Conservation (phyloP, 495 filamentous ascomycete species). For the Penicilliopsis zonata region DNA sequence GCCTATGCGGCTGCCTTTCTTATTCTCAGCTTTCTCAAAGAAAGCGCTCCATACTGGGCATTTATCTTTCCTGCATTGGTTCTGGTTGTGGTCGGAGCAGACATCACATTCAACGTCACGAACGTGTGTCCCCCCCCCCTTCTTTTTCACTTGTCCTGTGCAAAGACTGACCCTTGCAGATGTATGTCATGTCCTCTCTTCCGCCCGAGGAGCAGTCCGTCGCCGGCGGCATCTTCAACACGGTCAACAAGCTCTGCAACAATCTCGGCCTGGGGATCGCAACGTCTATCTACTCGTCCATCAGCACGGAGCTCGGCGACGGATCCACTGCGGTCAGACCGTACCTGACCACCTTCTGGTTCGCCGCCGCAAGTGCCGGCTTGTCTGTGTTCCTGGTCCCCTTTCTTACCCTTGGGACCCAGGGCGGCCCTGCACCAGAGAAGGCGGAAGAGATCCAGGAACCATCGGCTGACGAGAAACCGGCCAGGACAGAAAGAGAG, state of each 20-base stretch:
- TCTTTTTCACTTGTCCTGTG: no score
- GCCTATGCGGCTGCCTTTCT: constrained; percentile 38
- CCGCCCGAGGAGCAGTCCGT: constrained; percentile 9
- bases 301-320: constrained; percentile 9
- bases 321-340: constrained; percentile 11
- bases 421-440: no score
- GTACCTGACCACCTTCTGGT: constrained; percentile 20
- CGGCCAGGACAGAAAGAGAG: no score
- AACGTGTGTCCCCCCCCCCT: constrained; percentile 28
- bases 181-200: constrained; percentile 8
- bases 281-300: constrained; percentile 14
- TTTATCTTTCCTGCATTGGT: constrained; percentile 38
- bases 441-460: no score
- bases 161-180: constrained; percentile 11
- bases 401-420: constrained; percentile 19
- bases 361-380: constrained; percentile 15
- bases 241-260: constrained; percentile 10
- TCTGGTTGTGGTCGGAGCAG: constrained; percentile 41
- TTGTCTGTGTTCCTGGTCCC: constrained; percentile 16
- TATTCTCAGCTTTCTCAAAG: constrained; percentile 34
- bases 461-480: no score
- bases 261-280: constrained; percentile 21
- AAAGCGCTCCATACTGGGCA: constrained; percentile 43
- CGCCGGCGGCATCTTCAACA: constrained; percentile 38
- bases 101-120: constrained; percentile 49